Evolutionary conservation across 1,284 basidiomycete genomes (phyloP), one percentile per base, ranked within the genome.

Genomic region (Leccinum fuscescens): DNA sequence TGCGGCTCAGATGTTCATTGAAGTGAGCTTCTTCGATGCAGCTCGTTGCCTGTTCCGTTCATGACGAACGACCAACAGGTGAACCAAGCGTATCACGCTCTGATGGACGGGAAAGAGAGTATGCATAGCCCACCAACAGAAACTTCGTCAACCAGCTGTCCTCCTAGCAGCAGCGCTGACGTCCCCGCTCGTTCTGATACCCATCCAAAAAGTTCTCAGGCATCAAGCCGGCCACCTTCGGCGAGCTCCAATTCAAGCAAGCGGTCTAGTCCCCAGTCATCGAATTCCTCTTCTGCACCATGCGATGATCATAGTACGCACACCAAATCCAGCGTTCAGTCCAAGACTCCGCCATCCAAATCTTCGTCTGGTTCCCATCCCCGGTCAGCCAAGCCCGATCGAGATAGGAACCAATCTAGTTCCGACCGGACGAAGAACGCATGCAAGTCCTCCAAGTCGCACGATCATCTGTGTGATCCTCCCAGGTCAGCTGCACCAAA

Each of bases 41-140:
- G 37, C 35, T n/a, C 7, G 6, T 35, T 22, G 4, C 49, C 48
- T 78, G 61, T 72, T 79, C 54, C 8, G 46, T 61, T 53, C 24
- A 39, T 49, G 52, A 50, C 14, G 15, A 35, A 55, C 48, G 44
- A 1, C 46, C 44, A 6, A 54, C 39, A 73, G 74, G 69, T 67
- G 51, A 76, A 76, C 57, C 11, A 62, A 39, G 74, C 71, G 52
- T 89, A 89, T 62, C 80, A 79, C 14, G 84, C 88, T 11, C 80
- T 85, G 61, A 83, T 85, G 68, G 90, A 90, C 76, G 92, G 92
- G 75, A 89, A 91, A 72, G 88, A 92, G 75, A 83, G 85, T 27
- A 70, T 73, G 70, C 67, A 61, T 55, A 63, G 65, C 29, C 62
- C 67, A 44, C 67, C 72, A 48, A 52, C 64, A 52, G 71, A 75